Base-by-base conservation (phyloP, 2,329 filamentous ascomycete species). In the Blastomyces gilchristii region DNA sequence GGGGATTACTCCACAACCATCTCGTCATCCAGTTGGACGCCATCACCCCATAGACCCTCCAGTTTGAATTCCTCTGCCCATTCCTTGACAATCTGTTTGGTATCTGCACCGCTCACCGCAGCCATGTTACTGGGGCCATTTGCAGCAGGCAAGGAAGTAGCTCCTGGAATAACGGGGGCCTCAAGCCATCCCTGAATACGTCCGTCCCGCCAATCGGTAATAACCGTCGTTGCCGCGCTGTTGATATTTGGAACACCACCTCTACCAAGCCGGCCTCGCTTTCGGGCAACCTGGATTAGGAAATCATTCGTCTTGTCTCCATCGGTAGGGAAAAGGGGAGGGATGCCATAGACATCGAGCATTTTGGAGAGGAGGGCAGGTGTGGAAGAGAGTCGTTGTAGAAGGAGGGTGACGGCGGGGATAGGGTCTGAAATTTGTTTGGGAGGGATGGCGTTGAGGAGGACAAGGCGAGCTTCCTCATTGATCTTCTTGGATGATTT, bases 31-130 rank as follows among this genome's bases (percentile, higher is more conserved):
- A 74, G 74, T 54, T 67, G 71, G 31, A 70, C 71, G 47, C 79
- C 85, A 72, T 91, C 87, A 12, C 90, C 91, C 89, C 90, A 97
- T 16, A 99, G 78, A 1, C 91, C 94, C 66, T 97, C 94, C 9
- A 99, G 82, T 79, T 93, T 92, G 78, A 99, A 97, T 76, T 97
- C 93, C 70, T 90, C 86, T 8, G 92, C 90, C 91, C 93, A 96
- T 74, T 95, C 87, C 12, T 88, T 89, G 62, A 97, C 91, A 74
- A 97, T 90, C 77, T 91, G 79, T 80, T 95, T 91, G 75, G 82
- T 80, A 65, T 95, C 86, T 68, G 91, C 85, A 22, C 71, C 74
- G 16, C 68, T 75, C 54, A 72, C 75, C 66, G 73, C 66, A 58
- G 71, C 64, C 53, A 72, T 56, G 3, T 70, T 59, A 52, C 65